Evolutionary conservation across 208 protist species (phyloP).

Genomic region (Angomonas deanei): DNA sequence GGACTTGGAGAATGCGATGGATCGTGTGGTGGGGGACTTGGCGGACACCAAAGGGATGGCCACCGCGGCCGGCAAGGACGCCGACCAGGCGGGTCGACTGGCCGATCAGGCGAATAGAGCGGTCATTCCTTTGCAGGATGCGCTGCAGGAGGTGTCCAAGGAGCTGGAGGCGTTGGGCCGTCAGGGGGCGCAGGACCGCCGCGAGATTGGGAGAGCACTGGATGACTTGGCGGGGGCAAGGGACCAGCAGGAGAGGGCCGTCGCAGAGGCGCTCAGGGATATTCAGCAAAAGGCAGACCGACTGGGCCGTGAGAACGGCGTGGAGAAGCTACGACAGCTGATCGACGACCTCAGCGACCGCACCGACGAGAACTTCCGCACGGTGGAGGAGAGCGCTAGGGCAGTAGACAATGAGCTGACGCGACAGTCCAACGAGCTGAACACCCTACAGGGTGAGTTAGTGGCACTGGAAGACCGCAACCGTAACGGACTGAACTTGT

Average conservation of each 20-base stretch:
- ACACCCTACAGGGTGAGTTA: slow-evolving; percentile 30
- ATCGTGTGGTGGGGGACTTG: slow-evolving; percentile 24
- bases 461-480: slow-evolving; percentile 33
- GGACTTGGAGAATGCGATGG: slow-evolving; percentile 44
- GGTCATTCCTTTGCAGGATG: slow-evolving; percentile 25
- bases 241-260: slow-evolving; percentile 25
- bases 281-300: slow-evolving; percentile 34
- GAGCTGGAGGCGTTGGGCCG: slow-evolving; percentile 30
- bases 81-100: slow-evolving; percentile 37
- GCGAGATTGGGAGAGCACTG: slow-evolving; percentile 31
- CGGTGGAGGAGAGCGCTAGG: slow-evolving; percentile 68
- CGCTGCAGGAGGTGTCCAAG: slow-evolving; percentile 14
- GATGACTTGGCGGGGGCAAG: slow-evolving; percentile 40
- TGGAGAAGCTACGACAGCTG: slow-evolving; percentile 48
- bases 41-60: slow-evolving; percentile 31
- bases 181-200: slow-evolving; percentile 29
- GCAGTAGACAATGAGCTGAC: slow-evolving; percentile 67
- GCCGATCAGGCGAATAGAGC: slow-evolving; percentile 41
- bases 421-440: slow-evolving; percentile 35
- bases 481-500: slow-evolving; percentile 20
- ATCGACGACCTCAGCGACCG: slow-evolving; percentile 74
- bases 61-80: slow-evolving; percentile 27
- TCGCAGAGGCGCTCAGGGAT: slow-evolving; percentile 40
- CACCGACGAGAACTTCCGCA: slow-evolving; percentile 81
- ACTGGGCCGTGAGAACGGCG: slow-evolving; percentile 31